These are phyloP conservation scores for Fusarium equiseti DNA, from an alignment of 2,329 filamentous ascomycete genomes.

Conservation along the genomic window DNA sequence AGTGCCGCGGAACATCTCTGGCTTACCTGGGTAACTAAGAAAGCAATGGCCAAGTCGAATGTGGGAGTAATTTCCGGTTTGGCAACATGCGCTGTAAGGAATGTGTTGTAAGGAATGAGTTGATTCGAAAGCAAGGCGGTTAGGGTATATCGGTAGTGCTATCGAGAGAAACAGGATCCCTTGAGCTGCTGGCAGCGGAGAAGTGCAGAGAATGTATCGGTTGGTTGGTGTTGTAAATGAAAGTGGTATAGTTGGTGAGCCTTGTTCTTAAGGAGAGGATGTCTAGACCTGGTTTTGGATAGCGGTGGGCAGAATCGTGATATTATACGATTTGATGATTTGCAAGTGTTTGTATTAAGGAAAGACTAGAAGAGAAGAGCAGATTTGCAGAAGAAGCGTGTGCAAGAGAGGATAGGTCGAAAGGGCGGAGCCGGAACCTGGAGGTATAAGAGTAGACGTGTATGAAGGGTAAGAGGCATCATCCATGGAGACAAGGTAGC, in stretches of 20 bases:
- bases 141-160: constrained; percentile 40
- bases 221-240: constrained; percentile 38
- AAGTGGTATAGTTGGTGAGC: constrained; percentile 45
- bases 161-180: constrained; percentile 38
- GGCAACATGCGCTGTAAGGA: constrained; percentile 44
- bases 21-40: constrained; percentile 48
- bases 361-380: constrained; percentile 46
- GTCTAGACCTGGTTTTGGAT: constrained; percentile 24
- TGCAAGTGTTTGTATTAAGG: constrained; percentile 45
- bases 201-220: constrained; percentile 30
- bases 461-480: constrained; percentile 47
- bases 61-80: constrained; percentile 50
- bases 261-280: constrained; percentile 32
- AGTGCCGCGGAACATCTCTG: constrained; percentile 48
- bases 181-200: constrained; percentile 32
- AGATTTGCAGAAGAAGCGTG: constrained; percentile 43
- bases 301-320: constrained; percentile 36
- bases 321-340: constrained; percentile 43
- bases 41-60: constrained; percentile 49
- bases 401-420: constrained; percentile 37
- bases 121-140: constrained; percentile 34
- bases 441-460: constrained; percentile 50
- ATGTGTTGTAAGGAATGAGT: constrained; percentile 43
- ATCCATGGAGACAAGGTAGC: constrained; percentile 46
- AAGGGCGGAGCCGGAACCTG: constrained; percentile 48